Percentiles rank a stretch among this genome's conserved stretches.
Evolutionary conservation across 345 rosid genomes (phyloP).

Genomic region (Melaleuca alternifolia): DNA sequence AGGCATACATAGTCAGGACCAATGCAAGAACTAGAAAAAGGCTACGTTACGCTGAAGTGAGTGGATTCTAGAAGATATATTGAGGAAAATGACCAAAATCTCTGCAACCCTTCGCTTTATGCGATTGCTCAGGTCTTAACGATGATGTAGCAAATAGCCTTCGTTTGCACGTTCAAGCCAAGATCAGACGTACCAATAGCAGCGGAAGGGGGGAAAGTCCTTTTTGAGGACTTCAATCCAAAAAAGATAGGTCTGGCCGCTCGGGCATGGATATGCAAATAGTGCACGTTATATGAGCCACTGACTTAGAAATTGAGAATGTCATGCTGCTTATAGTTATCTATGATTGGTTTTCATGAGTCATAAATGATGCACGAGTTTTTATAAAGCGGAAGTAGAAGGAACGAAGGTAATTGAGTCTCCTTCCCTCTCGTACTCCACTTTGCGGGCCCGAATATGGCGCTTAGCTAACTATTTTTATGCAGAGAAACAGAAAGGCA

Average conservation of each 20-base stretch:
- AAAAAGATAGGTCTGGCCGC: not conserved
- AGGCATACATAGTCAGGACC: not conserved
- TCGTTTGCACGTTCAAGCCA: not conserved
- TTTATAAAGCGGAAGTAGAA: not conserved
- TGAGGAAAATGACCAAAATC: not conserved
- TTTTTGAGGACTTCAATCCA: not conserved
- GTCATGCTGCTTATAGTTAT: not conserved
- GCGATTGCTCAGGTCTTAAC: not conserved
- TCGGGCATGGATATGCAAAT: not conserved
- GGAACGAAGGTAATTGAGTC: not conserved
- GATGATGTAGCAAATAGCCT: not conserved
- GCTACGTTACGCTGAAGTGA: not conserved
- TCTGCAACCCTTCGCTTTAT: not conserved
- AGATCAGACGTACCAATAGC: not conserved
- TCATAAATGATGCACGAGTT: not conserved
- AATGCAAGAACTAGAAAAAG: not conserved
- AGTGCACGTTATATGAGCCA: not conserved
- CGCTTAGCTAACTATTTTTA: not conserved
- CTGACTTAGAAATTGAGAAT: not conserved
- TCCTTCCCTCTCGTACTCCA: not conserved
- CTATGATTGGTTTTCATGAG: not conserved
- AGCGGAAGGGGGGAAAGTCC: not conserved
- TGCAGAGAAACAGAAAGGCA: not conserved
- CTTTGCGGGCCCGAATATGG: not conserved
- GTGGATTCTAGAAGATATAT: not conserved